A percentile compares a stretch with the other conserved stretches of the same genome.
Conservation (phyloP, 192 early-diverging fungal species). For the Powellomyces hirtus region DNA sequence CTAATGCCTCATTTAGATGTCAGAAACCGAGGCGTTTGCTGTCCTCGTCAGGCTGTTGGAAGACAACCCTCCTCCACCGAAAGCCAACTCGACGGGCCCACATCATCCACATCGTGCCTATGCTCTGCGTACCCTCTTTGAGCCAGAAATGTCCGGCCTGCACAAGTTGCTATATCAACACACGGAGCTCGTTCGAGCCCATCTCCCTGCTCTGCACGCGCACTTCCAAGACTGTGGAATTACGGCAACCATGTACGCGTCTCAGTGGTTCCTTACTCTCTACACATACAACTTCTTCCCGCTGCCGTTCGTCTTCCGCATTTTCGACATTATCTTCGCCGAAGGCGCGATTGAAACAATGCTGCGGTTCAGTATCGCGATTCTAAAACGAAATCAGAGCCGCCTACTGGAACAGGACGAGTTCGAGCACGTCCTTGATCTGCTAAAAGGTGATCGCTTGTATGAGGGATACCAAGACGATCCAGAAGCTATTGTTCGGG, state of each 20-base stretch:
- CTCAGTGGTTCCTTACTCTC: conserved; percentile 97
- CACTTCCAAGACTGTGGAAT: conserved; percentile 80
- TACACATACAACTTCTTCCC: conserved; percentile 89
- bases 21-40: conserved; percentile 88
- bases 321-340: conserved; percentile 89
- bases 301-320: conserved; percentile 77
- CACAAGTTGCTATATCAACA: conserved; percentile 84
- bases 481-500: conserved; percentile 38
- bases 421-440: conserved; percentile 80
- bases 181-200: conserved; percentile 73
- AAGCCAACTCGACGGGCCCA: background rate
- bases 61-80: conserved; percentile 10
- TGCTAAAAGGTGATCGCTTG: conserved; percentile 61
- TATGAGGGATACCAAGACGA: conserved; percentile 36
- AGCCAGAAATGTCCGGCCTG: conserved; percentile 81
- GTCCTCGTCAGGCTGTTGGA: conserved; percentile 87
- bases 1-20: conserved; percentile 72
- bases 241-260: conserved; percentile 86
- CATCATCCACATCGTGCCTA: conserved; percentile 44
- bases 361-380: conserved; percentile 75
- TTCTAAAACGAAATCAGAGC: conserved; percentile 78
- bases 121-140: conserved; percentile 81
- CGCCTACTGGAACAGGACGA: conserved; percentile 65
- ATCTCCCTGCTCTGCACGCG: conserved; percentile 72
- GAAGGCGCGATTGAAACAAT: conserved; percentile 70